Conservation (phyloP, 116 monocot genomes). For the Iris pallida region DNA sequence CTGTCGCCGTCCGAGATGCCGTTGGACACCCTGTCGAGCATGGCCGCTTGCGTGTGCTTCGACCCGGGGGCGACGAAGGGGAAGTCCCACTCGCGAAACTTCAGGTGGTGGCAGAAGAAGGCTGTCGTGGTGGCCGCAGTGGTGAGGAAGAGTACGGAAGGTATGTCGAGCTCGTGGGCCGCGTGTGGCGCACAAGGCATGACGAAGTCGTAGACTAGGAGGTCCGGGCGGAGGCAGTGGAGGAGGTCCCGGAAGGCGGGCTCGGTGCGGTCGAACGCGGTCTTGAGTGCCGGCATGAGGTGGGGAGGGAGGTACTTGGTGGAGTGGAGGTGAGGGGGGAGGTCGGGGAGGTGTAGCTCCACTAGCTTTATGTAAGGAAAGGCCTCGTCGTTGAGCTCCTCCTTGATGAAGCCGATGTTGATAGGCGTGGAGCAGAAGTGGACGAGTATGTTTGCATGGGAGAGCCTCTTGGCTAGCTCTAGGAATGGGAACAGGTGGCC, state of each 20-base stretch:
- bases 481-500: constrained; percentile 59
- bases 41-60: no score
- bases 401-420: constrained; percentile 23
- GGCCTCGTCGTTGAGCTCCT: not conserved
- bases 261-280: constrained; percentile 43
- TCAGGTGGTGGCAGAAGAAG: constrained; percentile 33
- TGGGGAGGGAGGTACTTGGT: constrained; percentile 61
- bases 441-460: constrained; percentile 8
- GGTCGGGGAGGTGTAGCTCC: constrained; percentile 46
- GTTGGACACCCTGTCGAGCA: constrained; percentile 8
- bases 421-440: constrained; percentile 41
- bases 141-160: constrained; percentile 39
- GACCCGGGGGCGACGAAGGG: constrained; percentile 27
- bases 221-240: constrained; percentile 26
- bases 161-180: constrained; percentile 28
- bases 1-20: constrained; percentile 24
- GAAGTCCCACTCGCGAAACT: constrained; percentile 9
- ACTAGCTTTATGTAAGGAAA: constrained; percentile 22
- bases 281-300: constrained; percentile 55
- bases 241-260: constrained; percentile 35
- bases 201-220: constrained; percentile 68
- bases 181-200: constrained; percentile 64
- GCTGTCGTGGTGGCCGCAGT: constrained; percentile 15
- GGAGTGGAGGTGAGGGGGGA: constrained; percentile 49
- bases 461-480: constrained; percentile 47